Evolutionary conservation across 2,329 filamentous ascomycete genomes (phyloP), one percentile per base, ranked within the genome.

Genomic region (Dactylella cylindrospora): DNA sequence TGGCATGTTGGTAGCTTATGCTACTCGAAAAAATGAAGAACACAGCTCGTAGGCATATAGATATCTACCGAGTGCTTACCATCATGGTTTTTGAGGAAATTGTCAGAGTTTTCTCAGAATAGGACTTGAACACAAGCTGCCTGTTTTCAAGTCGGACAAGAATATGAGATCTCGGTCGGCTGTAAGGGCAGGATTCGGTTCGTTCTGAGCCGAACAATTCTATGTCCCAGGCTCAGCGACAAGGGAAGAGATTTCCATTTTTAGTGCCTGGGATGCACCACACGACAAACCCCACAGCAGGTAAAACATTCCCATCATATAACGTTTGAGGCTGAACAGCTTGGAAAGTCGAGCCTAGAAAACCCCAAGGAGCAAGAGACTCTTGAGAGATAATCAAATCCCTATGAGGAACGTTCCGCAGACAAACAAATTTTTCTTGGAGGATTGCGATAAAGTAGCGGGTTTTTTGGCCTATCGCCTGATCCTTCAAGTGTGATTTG

Each of bases 291-390:
- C 23, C 44, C 35, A 29, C 50, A 8, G 17, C 28, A 23, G 15
- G 31, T 19, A 12, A 35, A 20, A 23, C 26, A 20, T 25, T 35
- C 26, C 52, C 52, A 55, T n/a, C n/a, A n/a, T n/a, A 55, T 57
- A 57, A 57, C 52, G 52, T 57, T 45, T 44, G 52, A 57, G 52
- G 52, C 52, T 57, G 52, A 57, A 57, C 36, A 57, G 49, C 52
- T 36, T 19, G 22, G 41, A 45, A 15, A 29, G 13, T n/a, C 15
- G 31, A 36, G 43, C 25, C 25, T 43, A 49, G 29, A 5, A 22
- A 57, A 43, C 28, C 10, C 41, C 28, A 45, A 45, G 29, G 35
- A 22, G 28, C 41, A 31, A 49, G 22, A 33, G 32, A 39, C 36
- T 43, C 50, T 44, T 57, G 38, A 17, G 22, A 57, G 50, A 49